Evolutionary conservation across 345 rosid species (phyloP), one percentile per base, ranked within the genome.

Genomic region (Gossypium ekmanianum): DNA sequence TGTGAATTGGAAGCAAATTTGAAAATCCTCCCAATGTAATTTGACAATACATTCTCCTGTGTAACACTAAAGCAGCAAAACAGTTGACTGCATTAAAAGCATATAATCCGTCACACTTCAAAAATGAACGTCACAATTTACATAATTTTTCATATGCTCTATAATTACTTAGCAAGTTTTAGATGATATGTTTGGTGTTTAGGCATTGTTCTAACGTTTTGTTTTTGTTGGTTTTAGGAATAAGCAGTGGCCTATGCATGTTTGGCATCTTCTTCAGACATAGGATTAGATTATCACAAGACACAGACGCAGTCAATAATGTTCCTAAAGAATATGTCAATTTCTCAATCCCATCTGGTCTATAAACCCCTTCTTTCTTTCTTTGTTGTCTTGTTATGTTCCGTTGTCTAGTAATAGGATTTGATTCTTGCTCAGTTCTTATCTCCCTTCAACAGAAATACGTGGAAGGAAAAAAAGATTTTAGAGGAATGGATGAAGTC

Each of bases 381-480:
- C 1, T 10, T 20, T 47, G 0, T 0, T 43, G 26, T 65, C 6
- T 50, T 68, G 41, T 26, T 56, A 8, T 9, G 56, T 68, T 68
- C 2, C 27, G 72, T 26, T 68, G 58, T 68, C 48, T 50, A 43
- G 72, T 68, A 24, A 24, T 26, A 8, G 72, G 41, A 68, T 68
- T 68, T 50, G 41, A 26, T 68, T 68, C 58, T 8, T 18, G 17
- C 57, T 48, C 58, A 0, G 16, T 27, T 69, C 44, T 50, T 26
- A 27, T 69, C 44, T 69, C 24, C 43, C 13, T 16, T 9, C 3
- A 16, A 14, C 10, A 58, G 73, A 68, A 26, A 68, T 14, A 68
- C 44, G 44, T 68, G 58, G 41, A 34, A 34, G 41, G 1, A 1
- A 34, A 5, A 34, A 34, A 34, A 34, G 1, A 34, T 34, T 34